Conservation (phyloP, 2,329 filamentous ascomycete species). For the Spiromastix sp. region DNA sequence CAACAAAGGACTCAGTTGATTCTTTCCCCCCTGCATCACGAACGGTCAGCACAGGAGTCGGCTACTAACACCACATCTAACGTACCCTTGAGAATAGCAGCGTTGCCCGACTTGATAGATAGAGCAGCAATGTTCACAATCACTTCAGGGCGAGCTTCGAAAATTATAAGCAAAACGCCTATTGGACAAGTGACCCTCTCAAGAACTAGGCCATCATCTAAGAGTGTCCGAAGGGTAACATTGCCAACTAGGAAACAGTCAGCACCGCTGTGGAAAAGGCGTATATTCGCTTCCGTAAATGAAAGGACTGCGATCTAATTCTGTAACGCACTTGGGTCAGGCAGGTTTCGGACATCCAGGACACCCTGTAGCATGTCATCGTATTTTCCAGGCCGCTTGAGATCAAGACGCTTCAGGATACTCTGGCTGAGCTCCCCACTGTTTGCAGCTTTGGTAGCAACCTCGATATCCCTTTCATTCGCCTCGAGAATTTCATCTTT, state of each 20-base stretch:
- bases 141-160: constrained; percentile 93
- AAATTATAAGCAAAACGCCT: constrained; percentile 95
- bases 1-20: constrained; percentile 86
- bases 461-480: constrained; percentile 71
- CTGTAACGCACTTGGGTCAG: constrained; percentile 64
- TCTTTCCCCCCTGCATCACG: constrained; percentile 67
- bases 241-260: constrained; percentile 55
- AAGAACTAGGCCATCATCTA: constrained; percentile 77
- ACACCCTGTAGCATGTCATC: constrained; percentile 98
- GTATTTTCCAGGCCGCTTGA: constrained; percentile 80
- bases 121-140: constrained; percentile 96
- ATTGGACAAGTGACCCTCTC: constrained; percentile 90
- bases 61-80: neutral
- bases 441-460: constrained; percentile 61
- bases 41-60: neutral
- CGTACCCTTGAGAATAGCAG: constrained; percentile 81
- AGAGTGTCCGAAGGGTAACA: constrained; percentile 67
- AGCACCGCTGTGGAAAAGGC: constrained; percentile 7
- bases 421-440: constrained; percentile 69
- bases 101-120: constrained; percentile 94
- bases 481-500: constrained; percentile 72
- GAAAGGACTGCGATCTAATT: neutral
- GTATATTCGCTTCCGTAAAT: no score
- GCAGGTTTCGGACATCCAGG: constrained; percentile 69
- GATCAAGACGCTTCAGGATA: constrained; percentile 77